Conservation (phyloP, 2,329 filamentous ascomycete genomes). For the Arthroderma sp. region DNA sequence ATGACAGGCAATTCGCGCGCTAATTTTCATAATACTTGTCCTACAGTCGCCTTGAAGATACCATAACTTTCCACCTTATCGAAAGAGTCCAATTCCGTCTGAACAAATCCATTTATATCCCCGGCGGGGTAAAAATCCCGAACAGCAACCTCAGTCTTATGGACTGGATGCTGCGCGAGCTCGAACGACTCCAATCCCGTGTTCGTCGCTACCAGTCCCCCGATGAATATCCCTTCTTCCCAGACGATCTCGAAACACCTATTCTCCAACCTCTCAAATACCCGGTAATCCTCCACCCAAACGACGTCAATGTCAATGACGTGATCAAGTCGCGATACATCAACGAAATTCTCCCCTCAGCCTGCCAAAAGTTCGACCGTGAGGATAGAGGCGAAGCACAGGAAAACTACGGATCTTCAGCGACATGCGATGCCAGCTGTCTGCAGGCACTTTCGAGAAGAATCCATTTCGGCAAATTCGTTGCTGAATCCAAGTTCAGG, state of each 20-base stretch:
- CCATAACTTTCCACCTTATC: conserved; percentile 92
- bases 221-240: conserved; percentile 97
- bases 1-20: too few species aligned
- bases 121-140: conserved; percentile 69
- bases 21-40: neutral
- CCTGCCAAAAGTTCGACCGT: conserved; percentile 61
- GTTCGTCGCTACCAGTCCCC: conserved; percentile 92
- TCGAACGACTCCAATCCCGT: conserved; percentile 80
- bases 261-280: conserved; percentile 83
- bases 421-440: conserved; percentile 79
- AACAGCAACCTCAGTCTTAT: conserved; percentile 63
- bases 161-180: conserved; percentile 85
- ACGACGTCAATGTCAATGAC: conserved; percentile 80
- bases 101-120: conserved; percentile 73
- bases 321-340: conserved; percentile 80
- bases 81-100: conserved; percentile 96
- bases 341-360: conserved; percentile 64
- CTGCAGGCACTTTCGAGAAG: conserved; percentile 79
- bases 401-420: conserved; percentile 91
- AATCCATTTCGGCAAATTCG: conserved; percentile 97
- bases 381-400: conserved; percentile 70
- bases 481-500: conserved; percentile 88
- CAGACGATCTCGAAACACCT: conserved; percentile 60
- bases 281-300: conserved; percentile 72
- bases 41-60: conserved; percentile 81